These are phyloP conservation scores for Pyrenochaeta sp. DNA, from an alignment of 2,329 filamentous ascomycete species.

Conservation along the genomic window DNA sequence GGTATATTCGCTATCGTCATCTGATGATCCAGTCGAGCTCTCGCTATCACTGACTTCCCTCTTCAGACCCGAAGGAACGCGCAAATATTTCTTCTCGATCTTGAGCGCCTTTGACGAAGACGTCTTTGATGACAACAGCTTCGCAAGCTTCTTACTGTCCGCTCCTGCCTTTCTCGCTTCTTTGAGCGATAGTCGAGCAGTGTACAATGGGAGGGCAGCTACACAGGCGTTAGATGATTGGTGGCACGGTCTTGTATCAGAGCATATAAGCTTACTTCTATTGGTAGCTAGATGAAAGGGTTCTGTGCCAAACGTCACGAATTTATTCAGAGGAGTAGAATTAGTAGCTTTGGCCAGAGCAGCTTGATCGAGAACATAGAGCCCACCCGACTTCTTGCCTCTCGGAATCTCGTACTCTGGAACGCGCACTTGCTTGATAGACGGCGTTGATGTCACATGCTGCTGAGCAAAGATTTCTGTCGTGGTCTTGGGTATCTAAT, in stretches of 20 bases:
- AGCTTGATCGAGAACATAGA: conserved; percentile 53
- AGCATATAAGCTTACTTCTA: conserved; percentile 49
- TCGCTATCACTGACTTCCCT: conserved; percentile 54
- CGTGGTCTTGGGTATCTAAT: conserved; percentile 36
- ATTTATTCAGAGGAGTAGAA: conserved; percentile 54
- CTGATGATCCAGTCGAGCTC: conserved; percentile 56
- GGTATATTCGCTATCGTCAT: conserved; percentile 62
- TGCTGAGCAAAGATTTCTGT: conserved; percentile 36
- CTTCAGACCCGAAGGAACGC: conserved; percentile 24
- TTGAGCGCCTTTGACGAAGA: conserved; percentile 28
- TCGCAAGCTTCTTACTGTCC: conserved; percentile 52
- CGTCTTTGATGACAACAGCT: conserved; percentile 34
- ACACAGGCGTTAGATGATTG: conserved; percentile 27
- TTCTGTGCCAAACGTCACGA: conserved; percentile 54
- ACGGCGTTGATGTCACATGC: conserved; percentile 21
- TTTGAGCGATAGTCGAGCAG: conserved; percentile 55
- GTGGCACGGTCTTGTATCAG: neutral
- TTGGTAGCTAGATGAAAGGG: conserved; percentile 54
- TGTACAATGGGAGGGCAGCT: conserved; percentile 54
- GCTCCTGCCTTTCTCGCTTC: conserved; percentile 55
- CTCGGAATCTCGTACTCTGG: conserved; percentile 46
- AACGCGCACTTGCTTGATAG: conserved; percentile 34
- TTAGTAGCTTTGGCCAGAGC: conserved; percentile 54
- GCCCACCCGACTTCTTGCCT: conserved; percentile 49
- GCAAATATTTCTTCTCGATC: conserved; percentile 20